Conservation (phyloP, 2,329 filamentous ascomycete genomes). For the Aphanoascus verrucosus region DNA sequence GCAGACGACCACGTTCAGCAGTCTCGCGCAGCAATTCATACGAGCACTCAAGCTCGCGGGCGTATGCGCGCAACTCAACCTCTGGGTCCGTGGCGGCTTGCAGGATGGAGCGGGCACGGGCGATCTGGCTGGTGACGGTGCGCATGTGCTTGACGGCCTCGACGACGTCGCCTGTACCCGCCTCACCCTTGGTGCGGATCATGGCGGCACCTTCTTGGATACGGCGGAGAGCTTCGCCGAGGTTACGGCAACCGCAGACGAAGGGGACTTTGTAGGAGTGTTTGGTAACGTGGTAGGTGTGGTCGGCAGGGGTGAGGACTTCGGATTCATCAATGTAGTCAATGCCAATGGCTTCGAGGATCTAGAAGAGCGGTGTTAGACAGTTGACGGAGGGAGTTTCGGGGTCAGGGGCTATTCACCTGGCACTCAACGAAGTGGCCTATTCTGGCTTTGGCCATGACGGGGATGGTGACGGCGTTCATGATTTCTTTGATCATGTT, state of each 20-base stretch:
- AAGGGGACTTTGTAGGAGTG: constrained; percentile 71
- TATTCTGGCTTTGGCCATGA: constrained; percentile 98
- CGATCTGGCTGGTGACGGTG: constrained; percentile 73
- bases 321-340: constrained; percentile 99
- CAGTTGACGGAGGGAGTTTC: background rate
- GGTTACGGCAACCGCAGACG: constrained; percentile 89
- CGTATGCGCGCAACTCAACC: constrained; percentile 64
- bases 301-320: constrained; percentile 90
- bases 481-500: constrained; percentile 93
- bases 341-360: constrained; percentile 86
- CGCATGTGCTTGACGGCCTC: constrained; percentile 96
- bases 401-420: constrained; percentile 30
- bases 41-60: constrained; percentile 70
- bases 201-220: constrained; percentile 93
- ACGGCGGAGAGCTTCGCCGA: constrained; percentile 82
- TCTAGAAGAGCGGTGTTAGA: constrained; percentile 39
- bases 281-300: constrained; percentile 87
- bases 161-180: constrained; percentile 91
- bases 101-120: constrained; percentile 52
- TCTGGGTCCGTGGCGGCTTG: constrained; percentile 40
- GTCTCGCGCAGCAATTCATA: constrained; percentile 73
- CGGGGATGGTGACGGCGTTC: constrained; percentile 86
- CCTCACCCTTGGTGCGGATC: constrained; percentile 98
- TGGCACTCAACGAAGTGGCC: constrained; percentile 97
- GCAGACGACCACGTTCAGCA: constrained; percentile 73